Base-by-base conservation (phyloP, 345 rosid species). In the Acer yangbiense region DNA sequence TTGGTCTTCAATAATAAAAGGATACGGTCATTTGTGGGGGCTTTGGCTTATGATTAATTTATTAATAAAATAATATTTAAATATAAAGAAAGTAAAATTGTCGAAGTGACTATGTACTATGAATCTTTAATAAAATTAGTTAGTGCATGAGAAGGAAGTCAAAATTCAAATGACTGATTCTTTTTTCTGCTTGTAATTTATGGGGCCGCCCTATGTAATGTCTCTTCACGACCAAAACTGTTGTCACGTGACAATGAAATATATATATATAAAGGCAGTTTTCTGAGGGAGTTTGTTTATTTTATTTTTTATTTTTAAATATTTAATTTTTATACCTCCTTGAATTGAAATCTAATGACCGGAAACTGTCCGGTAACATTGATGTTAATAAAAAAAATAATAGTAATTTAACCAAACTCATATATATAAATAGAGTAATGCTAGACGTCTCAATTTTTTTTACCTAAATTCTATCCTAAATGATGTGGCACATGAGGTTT, bases 51-150 rank as follows among this genome's bases (percentile, higher is more conserved):
- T 32, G 27, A 80, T 20, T 35, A 10, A 9, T 48, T 3, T 65
- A 9, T 48, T 54, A 76, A 52, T 25, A 3, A 72, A 13, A 0
- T 16, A 32, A 23, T 55, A 76, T 54, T 18, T 32, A 52, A 50
- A 50, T 16, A 1, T 14, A 52, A 43, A 9, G 16, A 18, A 43
- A 41, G 9, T 13, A 65, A 65, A 16, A 71, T 17, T 35, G 21
- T n/a, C n/a, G 32, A 77, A 62, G 74, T 61, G 88, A 69, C 84
- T 65, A 78, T 29, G 72, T 83, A 54, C 81, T 0, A 66, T 71
- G 86, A 81, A 85, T 83, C 77, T 65, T 54, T 25, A 58, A 23
- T 9, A 43, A 68, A 66, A 17, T 17, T 35, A 35, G 70, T 35
- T 66, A 16, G 27, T 67, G 48, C 48, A 39, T 39, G 11, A 20